Percentiles rank a stretch among this genome's conserved stretches.
phyloP scores from a whole-genome alignment of 2,329 filamentous ascomycete genomes.

The Corniculantispora saksenae region DNA sequence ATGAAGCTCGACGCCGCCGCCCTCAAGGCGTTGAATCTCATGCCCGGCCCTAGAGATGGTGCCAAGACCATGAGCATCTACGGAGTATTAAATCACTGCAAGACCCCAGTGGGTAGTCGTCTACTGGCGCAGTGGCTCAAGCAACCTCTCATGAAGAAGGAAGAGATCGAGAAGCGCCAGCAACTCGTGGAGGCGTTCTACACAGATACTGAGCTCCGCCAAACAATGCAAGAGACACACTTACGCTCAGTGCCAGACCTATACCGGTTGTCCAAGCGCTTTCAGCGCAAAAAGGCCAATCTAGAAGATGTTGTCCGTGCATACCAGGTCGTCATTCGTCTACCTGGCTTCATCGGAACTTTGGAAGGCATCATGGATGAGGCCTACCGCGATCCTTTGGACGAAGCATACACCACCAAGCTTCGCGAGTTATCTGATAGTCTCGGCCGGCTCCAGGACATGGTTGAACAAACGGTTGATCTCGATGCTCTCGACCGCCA shows the following conservation, averaged over 20 bases:
- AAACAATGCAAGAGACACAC: slow-evolving; percentile 97
- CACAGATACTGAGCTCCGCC: slow-evolving; percentile 85
- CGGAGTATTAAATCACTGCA: slow-evolving; percentile 94
- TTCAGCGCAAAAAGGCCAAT: slow-evolving; percentile 87
- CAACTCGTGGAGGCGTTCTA: slow-evolving; percentile 95
- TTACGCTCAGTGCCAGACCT: slow-evolving; percentile 90
- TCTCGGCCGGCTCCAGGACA: slow-evolving; percentile 85
- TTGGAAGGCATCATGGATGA: slow-evolving; percentile 96
- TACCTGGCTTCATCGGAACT: slow-evolving; percentile 87
- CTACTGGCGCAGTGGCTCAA: slow-evolving; percentile 95
- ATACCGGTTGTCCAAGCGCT: slow-evolving; percentile 90
- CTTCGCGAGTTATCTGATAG: slow-evolving; percentile 75
- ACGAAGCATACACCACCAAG: slow-evolving; percentile 83
- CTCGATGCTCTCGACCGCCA: slow-evolving; percentile 93
- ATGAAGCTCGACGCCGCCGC: slow-evolving; percentile 98
- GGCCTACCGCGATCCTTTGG: slow-evolving; percentile 81
- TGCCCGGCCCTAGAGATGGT: slow-evolving; percentile 92
- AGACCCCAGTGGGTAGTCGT: slow-evolving; percentile 88
- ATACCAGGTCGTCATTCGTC: slow-evolving; percentile 89
- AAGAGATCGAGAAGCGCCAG: slow-evolving; percentile 87
- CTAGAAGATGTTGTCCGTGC: slow-evolving; percentile 93
- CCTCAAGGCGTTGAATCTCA: slow-evolving; percentile 89
- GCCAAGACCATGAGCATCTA: slow-evolving; percentile 98
- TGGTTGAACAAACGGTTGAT: slow-evolving; percentile 98
- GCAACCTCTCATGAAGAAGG: slow-evolving; percentile 89